Evolutionary conservation across 129 eudicot genomes (phyloP), one percentile per base, ranked within the genome.

Genomic region (Cynara cardunculus): DNA sequence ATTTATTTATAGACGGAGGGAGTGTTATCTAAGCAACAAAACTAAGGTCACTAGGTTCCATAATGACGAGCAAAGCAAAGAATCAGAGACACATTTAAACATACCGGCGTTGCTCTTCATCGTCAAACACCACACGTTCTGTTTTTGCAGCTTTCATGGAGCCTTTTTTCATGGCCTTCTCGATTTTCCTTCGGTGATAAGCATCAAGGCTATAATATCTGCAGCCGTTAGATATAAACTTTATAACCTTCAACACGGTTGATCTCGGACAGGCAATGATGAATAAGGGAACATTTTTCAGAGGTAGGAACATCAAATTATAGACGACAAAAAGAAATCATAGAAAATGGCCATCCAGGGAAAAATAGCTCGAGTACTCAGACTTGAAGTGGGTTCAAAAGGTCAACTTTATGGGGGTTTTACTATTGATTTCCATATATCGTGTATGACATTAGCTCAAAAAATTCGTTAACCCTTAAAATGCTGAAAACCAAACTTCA

Each of bases 161-260:
- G 49, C 97, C 97, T 64, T 87, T 92, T 82, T 88, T 94, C 85
- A 87, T 87, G 76, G 94, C 95, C 88, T 94, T 94, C 72, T 87
- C 97, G 22, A 94, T 68, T 78, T 92, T 75, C 59, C 83, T 89
- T 81, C 82, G 81, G 90, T 89, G 87, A 81, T 94, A 94, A 73
- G 96, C 91, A 85, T 94, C 99, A 85, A 94, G 99, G 86, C 84
- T 82, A 78, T 94, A 94, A 68, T 94, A 94, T 82, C 97, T 94
- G 92, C 67, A 85, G 24, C 78, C 80, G 56, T 32, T 31, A 30
- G 32, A 61, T 41, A 41, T 61, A 39, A 73, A 73, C 21, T 22
- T 79, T 72, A 85, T 71, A 24, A 44, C 24, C 25, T 49, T 59
- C 28, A 25, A 82, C 64, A 65, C 3, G 25, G 24, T 64, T 31